phyloP scores from a whole-genome alignment of 2,329 filamentous ascomycete genomes.

The Bretziella fagacearum region DNA sequence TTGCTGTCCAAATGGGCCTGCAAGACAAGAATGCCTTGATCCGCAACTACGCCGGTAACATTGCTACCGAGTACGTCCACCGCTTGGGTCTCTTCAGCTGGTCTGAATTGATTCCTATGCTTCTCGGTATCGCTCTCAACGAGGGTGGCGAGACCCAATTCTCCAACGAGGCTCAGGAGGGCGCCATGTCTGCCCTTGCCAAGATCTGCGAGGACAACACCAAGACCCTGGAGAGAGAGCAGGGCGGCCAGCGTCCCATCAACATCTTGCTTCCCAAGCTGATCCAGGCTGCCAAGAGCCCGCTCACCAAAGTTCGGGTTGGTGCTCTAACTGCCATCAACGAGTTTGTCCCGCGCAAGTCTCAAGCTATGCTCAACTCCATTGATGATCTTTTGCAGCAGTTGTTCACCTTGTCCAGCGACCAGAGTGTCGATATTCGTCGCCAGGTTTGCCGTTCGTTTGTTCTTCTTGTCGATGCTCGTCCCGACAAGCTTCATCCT shows the following conservation, averaged over 20 bases:
- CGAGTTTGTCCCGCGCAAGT: constrained; percentile 73
- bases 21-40: constrained; percentile 71
- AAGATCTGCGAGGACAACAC: constrained; percentile 97
- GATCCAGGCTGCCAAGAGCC: constrained; percentile 66
- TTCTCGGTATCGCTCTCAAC: constrained; percentile 65
- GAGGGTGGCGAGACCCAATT: constrained; percentile 39
- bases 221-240: constrained; percentile 69
- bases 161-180: constrained; percentile 63
- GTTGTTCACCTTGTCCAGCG: constrained; percentile 65
- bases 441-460: constrained; percentile 88
- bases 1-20: constrained; percentile 59
- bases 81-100: constrained; percentile 74
- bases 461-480: constrained; percentile 76
- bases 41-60: constrained; percentile 75
- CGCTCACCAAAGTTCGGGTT: constrained; percentile 59
- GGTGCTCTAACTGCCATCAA: constrained; percentile 75
- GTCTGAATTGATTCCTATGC: constrained; percentile 75
- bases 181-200: constrained; percentile 77
- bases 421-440: constrained; percentile 65
- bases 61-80: constrained; percentile 81
- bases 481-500: constrained; percentile 77
- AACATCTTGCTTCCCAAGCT: constrained; percentile 81
- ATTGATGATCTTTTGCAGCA: constrained; percentile 69
- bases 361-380: constrained; percentile 62
- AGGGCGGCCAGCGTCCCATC: constrained; percentile 74